Evolutionary conservation across 83 land plant genomes (phyloP).

Genomic region (Diphasiastrum complanatum): DNA sequence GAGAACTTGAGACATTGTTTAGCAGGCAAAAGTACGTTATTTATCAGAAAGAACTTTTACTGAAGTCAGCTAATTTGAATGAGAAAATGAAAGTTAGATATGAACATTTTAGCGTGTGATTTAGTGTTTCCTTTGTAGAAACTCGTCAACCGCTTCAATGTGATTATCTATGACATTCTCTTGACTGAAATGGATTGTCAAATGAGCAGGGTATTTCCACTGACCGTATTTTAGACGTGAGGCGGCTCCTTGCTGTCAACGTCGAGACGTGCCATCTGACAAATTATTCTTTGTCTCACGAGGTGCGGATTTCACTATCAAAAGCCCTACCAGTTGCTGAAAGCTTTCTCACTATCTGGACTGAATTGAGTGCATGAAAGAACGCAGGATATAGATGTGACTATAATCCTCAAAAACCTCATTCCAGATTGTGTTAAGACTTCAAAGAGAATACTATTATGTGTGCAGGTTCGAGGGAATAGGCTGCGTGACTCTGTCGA

Average conservation of each 20-base stretch:
- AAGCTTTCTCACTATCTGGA: neutral
- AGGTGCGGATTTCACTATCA: constrained; percentile 37
- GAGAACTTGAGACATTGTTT: neutral
- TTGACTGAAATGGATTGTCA: neutral
- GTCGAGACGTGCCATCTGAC: constrained; percentile 66
- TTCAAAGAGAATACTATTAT: neutral
- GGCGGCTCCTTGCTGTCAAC: constrained; percentile 59
- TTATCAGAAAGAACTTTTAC: neutral
- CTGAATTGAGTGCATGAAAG: neutral
- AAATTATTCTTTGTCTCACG: constrained; percentile 64
- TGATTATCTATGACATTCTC: neutral
- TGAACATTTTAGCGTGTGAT: neutral
- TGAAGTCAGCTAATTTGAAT: neutral
- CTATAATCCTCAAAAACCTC: neutral
- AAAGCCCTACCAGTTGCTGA: neutral
- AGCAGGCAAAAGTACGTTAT: neutral
- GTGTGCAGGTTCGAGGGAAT: constrained; percentile 61
- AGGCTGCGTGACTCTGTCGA: constrained; percentile 67
- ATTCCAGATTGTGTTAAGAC: neutral
- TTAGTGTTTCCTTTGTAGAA: constrained; percentile 6
- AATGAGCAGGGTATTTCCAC: constrained; percentile 73
- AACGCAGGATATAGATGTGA: too few species aligned
- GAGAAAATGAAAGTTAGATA: neutral
- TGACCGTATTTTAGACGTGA: constrained; percentile 71
- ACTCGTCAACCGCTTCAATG: too few species aligned